Evolutionary conservation across 2,329 filamentous ascomycete genomes (phyloP), one percentile per base, ranked within the genome.

Genomic region (Penicillium sp.): DNA sequence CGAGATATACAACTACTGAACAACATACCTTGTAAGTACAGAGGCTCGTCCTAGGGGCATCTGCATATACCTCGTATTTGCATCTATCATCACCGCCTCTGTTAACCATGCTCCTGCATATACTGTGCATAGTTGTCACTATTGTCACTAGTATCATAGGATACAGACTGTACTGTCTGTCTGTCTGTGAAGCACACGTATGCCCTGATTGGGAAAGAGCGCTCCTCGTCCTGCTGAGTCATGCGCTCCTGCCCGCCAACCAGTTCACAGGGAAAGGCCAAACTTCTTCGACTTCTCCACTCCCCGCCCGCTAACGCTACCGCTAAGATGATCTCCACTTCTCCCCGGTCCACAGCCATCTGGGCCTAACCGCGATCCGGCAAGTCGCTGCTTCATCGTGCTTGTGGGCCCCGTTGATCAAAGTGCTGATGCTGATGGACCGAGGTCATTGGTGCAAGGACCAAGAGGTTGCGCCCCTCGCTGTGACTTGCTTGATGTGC

Each of bases 191-290:
- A 4, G 33, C n/a, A 18, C 33, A 24, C 36, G 53, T 58, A 42
- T 56, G 48, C 39, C 60, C 58, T 24, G 36, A 56, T 59, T 48
- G 24, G 59, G 60, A 40, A 62, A 62, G 61, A 51, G 60, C 56
- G 57, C 48, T 29, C 47, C 60, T 61, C 45, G 59, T 60, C 54
- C 23, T 13, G 28, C 28, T 52, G 46, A 52, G 39, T 57, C 54
- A 48, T 47, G 9, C 45, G 40, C 43, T 59, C 51, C 48, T 24
- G 21, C 24, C 24, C 24, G 24, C 24, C 24, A 28, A 28, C 24
- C 24, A 10, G 24, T 5, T 10, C 10, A 10, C 24, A 10, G 24
- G 24, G 10, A 28, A 28, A 31, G 31, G 4, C 31, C 31, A 10
- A 33, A 4, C 13, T n/a, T 10, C 5, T n/a, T 33, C 31, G 31